These are phyloP conservation scores for Exsudoporus frostii DNA, from an alignment of 768 basidiomycete species.

Conservation along the genomic window DNA sequence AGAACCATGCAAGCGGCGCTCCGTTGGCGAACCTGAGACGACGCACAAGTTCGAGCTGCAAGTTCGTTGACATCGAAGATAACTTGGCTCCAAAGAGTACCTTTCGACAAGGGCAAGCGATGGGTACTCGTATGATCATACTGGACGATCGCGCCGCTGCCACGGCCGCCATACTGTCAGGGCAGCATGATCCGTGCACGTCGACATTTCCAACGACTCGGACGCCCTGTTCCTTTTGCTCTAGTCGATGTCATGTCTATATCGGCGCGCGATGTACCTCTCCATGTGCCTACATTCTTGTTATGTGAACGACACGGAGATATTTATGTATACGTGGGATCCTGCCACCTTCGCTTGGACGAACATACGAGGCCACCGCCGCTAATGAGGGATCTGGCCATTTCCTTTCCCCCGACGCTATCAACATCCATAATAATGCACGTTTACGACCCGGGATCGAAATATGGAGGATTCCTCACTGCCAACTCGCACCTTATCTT, in stretches of 20 bases:
- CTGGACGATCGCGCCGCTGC: neutral
- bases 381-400: neutral
- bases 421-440: neutral
- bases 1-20: neutral
- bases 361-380: too few relatives aligned
- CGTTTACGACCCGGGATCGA: neutral
- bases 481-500: neutral
- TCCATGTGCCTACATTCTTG: neutral
- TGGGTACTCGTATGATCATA: neutral
- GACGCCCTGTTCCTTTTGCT: neutral
- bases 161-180: neutral
- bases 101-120: too few relatives aligned
- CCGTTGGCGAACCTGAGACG: neutral
- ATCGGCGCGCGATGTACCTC: conserved; percentile 4
- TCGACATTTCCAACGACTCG: neutral
- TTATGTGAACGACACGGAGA: neutral
- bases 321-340: neutral
- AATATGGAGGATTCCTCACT: neutral
- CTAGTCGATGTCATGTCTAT: neutral
- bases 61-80: neutral
- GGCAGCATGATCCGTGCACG: neutral
- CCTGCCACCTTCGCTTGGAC: neutral
- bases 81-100: too few relatives aligned
- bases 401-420: neutral
- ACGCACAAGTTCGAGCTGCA: neutral